Base-by-base conservation (phyloP, 257 asterid species). In the Sherardia arvensis region DNA sequence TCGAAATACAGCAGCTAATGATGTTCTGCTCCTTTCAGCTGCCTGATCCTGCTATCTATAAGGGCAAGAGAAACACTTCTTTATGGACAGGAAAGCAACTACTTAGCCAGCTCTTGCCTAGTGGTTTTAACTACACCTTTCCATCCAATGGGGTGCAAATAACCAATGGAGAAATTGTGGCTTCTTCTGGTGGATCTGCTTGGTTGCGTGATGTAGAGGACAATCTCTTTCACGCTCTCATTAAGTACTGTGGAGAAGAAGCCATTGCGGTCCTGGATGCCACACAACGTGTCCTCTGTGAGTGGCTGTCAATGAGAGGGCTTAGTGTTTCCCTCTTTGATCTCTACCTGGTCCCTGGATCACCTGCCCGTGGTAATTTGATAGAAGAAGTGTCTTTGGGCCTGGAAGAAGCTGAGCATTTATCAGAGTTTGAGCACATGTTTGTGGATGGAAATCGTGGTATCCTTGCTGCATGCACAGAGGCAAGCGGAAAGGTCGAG, bases 11-110 rank as follows among this genome's bases (percentile, higher is more conserved):
- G 78, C 97, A 93, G 80, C 77, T 93, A 67, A 96, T 90, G 66
- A 90, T 93, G 97, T 85, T 69, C 70, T 78, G 86, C 65, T 69
- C 88, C 36, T 77, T 48, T 64, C 70, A 15, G 53, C 70, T 79
- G 21, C 65, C 71, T 17, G 64, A 56, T 71, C 91, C 96, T 21
- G 86, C 95, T 67, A 28, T 87, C 64, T 8, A 75, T 62, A 79
- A 76, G 62, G 38, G 84, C 45, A 28, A 69, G 5, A 63, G 69
- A 22, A 57, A 58, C 30, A 49, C 62, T 47, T 47, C 78, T 65
- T 76, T 78, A 30, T 92, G 97, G 97, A 90, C 99, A 0, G 97
- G 99, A 47, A 85, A 87, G 61, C 96, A 90, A 55, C 67, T 93
- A 68, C 79, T 93, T 69, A 74, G 87, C 76, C 78, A 65, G 61